Base-by-base conservation (phyloP, 129 eudicot genomes). In the Flaveria robusta region DNA sequence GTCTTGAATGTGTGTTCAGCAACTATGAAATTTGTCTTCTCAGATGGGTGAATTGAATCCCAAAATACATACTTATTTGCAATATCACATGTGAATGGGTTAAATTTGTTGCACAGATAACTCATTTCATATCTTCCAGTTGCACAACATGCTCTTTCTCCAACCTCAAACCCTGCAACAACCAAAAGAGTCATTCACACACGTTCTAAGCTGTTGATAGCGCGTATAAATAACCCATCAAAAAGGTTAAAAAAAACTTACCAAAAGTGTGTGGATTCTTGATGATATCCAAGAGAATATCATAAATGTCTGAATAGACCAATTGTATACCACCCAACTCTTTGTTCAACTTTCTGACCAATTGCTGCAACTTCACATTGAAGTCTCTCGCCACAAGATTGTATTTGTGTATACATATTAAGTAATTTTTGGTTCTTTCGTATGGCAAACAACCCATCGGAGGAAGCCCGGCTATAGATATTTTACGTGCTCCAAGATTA, bases 391-490 rank as follows among this genome's bases (percentile, higher is more conserved):
- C 98, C 87, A 92, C 94, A 22, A 31, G 47, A 68, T 92, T 92
- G 85, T 92, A 92, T n/a, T 52, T 76, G 37, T 83, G 85, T 70
- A 75, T 76, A 37, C 98, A 92, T 14, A 22, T 34, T 2, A 81
- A 12, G 16, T 86, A 2, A 62, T 87, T 82, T 72, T 64, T 62
- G 37, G 90, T 79, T 78, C 96, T 85, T 75, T 90, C 90, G 56
- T 90, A 46, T 6, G 98, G 98, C 77, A 92, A 77, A 58, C 98
- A 92, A 7, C 96, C 98, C 90, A 92, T 92, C 46, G 98, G 98
- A 63, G 96, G 92, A 77, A 92, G 89, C 29, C 98, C 96, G 13
- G 82, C 82, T 50, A 92, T 50, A 16, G 96, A 86, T 47, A 92
- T 81, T 63, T 90, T 90, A 15, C 98, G 85, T 34, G 94, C 98